Base-by-base conservation (phyloP, 176 grass and related monocot species). In the Oryza punctata region DNA sequence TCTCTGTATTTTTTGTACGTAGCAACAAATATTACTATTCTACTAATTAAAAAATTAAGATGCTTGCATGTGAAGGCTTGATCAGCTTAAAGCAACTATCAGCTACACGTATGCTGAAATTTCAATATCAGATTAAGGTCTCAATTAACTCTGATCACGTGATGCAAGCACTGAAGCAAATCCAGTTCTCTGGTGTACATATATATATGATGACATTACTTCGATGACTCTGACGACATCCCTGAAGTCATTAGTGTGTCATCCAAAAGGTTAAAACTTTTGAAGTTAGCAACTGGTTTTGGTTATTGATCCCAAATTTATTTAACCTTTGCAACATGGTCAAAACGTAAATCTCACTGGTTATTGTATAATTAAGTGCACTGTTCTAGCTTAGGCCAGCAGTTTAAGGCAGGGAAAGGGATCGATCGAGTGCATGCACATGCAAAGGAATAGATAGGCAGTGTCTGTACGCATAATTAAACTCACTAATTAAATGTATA, bases 71-170 rank as follows among this genome's bases (percentile, higher is more conserved):
- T 23, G 54, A 59, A 59, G 54, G n/a, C n/a, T 61, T 61, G 57
- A 61, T 61, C 57, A 80, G 66, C 65, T 35, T 80, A 50, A 45
- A 35, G 23, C 59, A 64, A 64, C 37, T 63, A 9, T 27, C 57
- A 24, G n/a, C 57, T 61, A 61, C 57, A 61, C 57, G 76, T 13
- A 24, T 61, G 57, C 57, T 61, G 57, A 61, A 11, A 61, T 2
- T 61, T 61, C 57, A 61, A 61, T 8, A 61, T 24, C 57, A 24
- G 9, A 11, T 61, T 61, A 61, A 61, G 57, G 8, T 57, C 52
- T 57, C 52, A 57, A 57, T 57, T 57, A 57, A 61, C n/a, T 61
- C 21, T 28, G 52, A n/a, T 40, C 82, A 84, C 82, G 27, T 84
- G 44, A 35, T 27, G 18, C 11, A 10, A 35, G 19, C 61, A 61